A percentile compares a stretch with the other conserved stretches of the same genome.
Evolutionary conservation across 2,329 filamentous ascomycete genomes (phyloP).

Genomic region (Calonectria pseudoreteaudii): DNA sequence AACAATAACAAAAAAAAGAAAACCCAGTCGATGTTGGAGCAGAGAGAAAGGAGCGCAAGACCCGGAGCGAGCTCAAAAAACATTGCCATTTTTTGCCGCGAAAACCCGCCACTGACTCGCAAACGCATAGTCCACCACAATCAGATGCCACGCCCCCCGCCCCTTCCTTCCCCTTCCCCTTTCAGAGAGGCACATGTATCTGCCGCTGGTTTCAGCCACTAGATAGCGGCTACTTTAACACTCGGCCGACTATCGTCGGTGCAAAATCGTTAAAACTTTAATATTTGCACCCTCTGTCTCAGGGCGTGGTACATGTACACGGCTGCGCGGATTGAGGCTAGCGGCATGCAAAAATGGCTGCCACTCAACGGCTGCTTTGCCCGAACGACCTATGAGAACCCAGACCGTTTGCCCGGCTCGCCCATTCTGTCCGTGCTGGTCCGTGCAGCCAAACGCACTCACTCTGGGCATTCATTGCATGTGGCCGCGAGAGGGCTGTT

Average conservation of each 20-base stretch:
- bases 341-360: constrained; percentile 7
- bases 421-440: not conserved
- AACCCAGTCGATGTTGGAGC: not conserved
- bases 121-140: constrained; percentile 7
- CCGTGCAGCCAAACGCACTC: not conserved
- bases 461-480: not conserved
- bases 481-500: not conserved
- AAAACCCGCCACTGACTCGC: constrained; percentile 43
- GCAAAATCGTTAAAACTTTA: constrained; percentile 10
- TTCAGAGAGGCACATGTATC: not conserved
- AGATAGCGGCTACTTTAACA: constrained; percentile 24
- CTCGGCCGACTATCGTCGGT: constrained; percentile 19
- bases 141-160: not conserved
- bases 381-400: not conserved
- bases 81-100: constrained; percentile 38
- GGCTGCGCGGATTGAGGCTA: not conserved
- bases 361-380: not conserved
- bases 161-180: too few relatives aligned
- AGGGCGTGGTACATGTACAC: not conserved
- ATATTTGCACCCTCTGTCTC: not conserved
- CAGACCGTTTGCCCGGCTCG: not conserved
- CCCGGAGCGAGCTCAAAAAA: constrained; percentile 20
- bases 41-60: not conserved
- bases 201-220: not conserved
- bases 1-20: not conserved